phyloP scores from a whole-genome alignment of 2,329 filamentous ascomycete species.

The Helminthosporium solani region DNA sequence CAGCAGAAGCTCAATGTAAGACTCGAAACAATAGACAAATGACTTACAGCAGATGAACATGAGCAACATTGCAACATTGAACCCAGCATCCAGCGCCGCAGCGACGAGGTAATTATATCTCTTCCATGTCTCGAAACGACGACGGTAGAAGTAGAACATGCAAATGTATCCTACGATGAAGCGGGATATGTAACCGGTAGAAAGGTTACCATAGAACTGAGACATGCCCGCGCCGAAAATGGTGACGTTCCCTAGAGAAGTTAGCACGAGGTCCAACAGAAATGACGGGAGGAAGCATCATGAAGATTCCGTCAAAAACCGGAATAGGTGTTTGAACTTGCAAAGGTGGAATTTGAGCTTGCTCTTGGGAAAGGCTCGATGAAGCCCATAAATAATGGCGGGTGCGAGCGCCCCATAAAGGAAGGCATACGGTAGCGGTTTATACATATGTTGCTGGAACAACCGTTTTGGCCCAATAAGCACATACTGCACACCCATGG shows the following conservation, averaged over 20 bases:
- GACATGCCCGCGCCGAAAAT: slow-evolving; percentile 61
- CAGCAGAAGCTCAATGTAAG: no score
- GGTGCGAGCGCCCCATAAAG: slow-evolving; percentile 52
- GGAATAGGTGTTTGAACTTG: slow-evolving; percentile 1
- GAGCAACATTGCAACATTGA: slow-evolving; percentile 62
- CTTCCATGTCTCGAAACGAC: slow-evolving; percentile 59
- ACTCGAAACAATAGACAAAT: no score
- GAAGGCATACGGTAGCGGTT: slow-evolving; percentile 55
- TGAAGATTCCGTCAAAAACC: no score
- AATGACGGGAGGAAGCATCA: slow-evolving; percentile 30
- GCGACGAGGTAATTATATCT: slow-evolving; percentile 63
- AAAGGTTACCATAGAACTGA: slow-evolving; percentile 62
- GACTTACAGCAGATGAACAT: slow-evolving; percentile 64
- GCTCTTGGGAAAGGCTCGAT: slow-evolving; percentile 54
- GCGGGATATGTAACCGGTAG: slow-evolving; percentile 57
- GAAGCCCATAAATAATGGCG: slow-evolving; percentile 52
- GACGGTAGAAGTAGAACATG: slow-evolving; percentile 60
- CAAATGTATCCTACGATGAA: slow-evolving; percentile 62
- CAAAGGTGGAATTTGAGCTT: slow-evolving; percentile 56
- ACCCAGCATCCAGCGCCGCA: slow-evolving; percentile 62
- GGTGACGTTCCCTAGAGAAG: slow-evolving; percentile 57
- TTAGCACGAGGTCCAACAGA: no score
- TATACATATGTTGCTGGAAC: slow-evolving; percentile 52
- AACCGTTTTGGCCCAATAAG: slow-evolving; percentile 56
- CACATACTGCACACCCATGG: slow-evolving; percentile 61